Evolutionary conservation across 495 filamentous ascomycete genomes (phyloP), one percentile per base, ranked within the genome.

Genomic region (Diplogelasinospora grovesii): DNA sequence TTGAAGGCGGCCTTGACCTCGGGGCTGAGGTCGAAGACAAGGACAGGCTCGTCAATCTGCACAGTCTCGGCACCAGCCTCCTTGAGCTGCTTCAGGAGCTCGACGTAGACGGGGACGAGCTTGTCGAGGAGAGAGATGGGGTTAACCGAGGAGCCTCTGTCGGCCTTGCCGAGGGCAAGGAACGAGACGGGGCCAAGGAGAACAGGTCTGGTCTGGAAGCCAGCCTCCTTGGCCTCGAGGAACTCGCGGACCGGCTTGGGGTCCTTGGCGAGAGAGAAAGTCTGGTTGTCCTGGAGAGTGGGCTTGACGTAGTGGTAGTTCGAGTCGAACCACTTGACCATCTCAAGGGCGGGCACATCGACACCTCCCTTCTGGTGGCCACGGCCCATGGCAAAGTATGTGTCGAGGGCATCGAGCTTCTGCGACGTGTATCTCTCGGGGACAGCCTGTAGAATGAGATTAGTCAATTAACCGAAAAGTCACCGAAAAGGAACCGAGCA

Each of bases 241-340:
- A 89, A 98, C 64, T 98, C 86, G 51, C 66, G 72, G 48, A 98
- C 83, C 53, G 92, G 87, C 80, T 98, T 98, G 61, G 92, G 89
- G 66, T 85, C 77, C 43, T 75, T 61, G 47, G 73, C 68, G 38
- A 98, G 86, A 66, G 85, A 85, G 82, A 97, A 98, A 48, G 75
- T 78, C 78, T 98, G 92, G 75, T 84, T 82, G 69, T 96, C 83
- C 68, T 94, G 85, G 42, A 98, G 77, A 44, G 92, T 95, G 43
- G 92, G 92, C 79, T 96, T 96, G 69, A 97, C 92, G 73, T 97
- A 97, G 78, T 98, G 92, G 80, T 98, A 98, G 82, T 98, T 98
- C 51, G 87, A 94, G 77, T 98, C 92, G 65, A 98, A 98, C 92
- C 93, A 98, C 74, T 98, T 98, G 39, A 98, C 92, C 92, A 98